These are phyloP conservation scores for Pythium dissimile DNA, from an alignment of 352 stramenopile species.

Conservation along the genomic window DNA sequence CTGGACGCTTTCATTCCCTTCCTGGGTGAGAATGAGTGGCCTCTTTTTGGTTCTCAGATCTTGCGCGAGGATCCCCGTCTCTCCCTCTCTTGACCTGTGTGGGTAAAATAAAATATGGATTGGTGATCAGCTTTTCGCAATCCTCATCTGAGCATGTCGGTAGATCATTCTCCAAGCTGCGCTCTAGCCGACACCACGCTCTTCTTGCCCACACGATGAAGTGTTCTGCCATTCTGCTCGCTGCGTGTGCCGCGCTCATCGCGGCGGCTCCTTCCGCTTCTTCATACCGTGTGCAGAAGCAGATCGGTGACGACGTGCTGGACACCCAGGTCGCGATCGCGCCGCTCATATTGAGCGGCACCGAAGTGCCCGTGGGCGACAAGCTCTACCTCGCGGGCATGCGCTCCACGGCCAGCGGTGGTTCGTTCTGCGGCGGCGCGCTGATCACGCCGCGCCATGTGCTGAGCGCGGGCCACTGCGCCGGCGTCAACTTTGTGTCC, in stretches of 20 bases:
- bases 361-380: conserved; percentile 18
- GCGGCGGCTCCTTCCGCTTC: not conserved
- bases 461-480: conserved; percentile 24
- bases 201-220: not conserved
- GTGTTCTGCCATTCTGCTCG: not conserved
- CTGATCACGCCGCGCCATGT: conserved; percentile 24
- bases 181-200: not conserved
- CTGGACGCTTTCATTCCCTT: too few relatives aligned
- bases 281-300: not conserved
- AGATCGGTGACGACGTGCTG: not conserved
- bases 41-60: too few relatives aligned
- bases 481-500: conserved; percentile 11
- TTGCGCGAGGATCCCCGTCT: too few relatives aligned
- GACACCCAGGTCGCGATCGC: not conserved
- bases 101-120: too few relatives aligned
- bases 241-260: not conserved
- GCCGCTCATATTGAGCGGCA: conserved; percentile 20
- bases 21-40: too few relatives aligned
- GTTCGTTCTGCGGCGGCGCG: conserved; percentile 17
- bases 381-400: conserved; percentile 18
- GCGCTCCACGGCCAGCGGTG: conserved; percentile 1
- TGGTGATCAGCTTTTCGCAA: too few relatives aligned
- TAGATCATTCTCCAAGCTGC: not conserved
- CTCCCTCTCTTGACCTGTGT: too few relatives aligned
- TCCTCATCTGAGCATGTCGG: too few relatives aligned